Evolutionary conservation across 202 grass and related monocot genomes (phyloP), one percentile per base, ranked within the genome.

Genomic region (Carex sylvatica): DNA sequence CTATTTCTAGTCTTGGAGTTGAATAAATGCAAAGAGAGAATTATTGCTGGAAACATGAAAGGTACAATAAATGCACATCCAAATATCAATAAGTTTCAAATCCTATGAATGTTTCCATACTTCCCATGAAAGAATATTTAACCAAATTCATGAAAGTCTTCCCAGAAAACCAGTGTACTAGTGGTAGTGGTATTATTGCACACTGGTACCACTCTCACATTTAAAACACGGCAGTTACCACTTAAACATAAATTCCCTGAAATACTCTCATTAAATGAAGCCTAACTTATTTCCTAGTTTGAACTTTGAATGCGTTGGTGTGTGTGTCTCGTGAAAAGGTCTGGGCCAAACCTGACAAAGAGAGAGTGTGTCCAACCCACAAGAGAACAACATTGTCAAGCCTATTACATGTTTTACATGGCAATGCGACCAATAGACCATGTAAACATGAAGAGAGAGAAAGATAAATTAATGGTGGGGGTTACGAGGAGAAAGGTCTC

Each of bases 321-420:
- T 49, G 36, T 72, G 81, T 49, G 36, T 72, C 86, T 75, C 85
- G 80, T 78, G 88, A 47, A 84, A 88, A 79, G 54, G 42, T 38
- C 72, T 82, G 88, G 88, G 36, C 84, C 84, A 78, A 65, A 68
- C 59, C 83, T 92, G 89, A 68, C 85, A 80, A 51, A 69, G 23
- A 77, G 56, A 88, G 82, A 80, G 80, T 87, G 77, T 82, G 72
- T 86, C 88, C 93, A 90, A 90, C 63, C 82, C 90, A 88, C 88
- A 83, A 84, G 70, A 76, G 61, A 88, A 86, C 86, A 90, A 83
- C 82, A 63, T 54, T 63, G 47, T 46, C 59, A 70, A 82, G 61
- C 62, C 63, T 65, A 46, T 82, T 82, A 36, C 60, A 73, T 49
- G 2, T 49, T 12, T 68, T 65, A 30, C 31, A 38, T 9, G 84